Base-by-base conservation (phyloP, 2,329 filamentous ascomycete genomes). In the Pestalotiopsis sp. region DNA sequence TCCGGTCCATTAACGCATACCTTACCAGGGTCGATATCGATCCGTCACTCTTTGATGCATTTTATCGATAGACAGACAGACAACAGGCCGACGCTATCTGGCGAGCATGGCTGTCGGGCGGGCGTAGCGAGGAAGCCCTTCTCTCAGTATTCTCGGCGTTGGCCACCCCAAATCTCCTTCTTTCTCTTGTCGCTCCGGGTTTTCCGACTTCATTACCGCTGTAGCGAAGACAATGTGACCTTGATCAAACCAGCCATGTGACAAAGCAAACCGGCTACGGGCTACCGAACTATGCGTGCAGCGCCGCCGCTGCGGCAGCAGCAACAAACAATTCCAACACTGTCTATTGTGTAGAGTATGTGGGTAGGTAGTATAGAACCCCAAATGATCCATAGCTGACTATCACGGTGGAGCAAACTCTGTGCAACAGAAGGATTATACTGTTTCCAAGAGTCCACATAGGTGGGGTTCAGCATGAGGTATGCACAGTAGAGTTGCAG, bases 391-490 rank as follows among this genome's bases (percentile, higher is more conserved):
- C 45, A 52, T 52, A 52, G 6, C 45, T n/a, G 45, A n/a, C 45
- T 52, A 27, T 59, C 20, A n/a, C 23, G 14, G 57, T 59, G 57
- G 57, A 59, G 57, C 14, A 59, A 36, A 59, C 14, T 23, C 57
- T 27, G 23, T 27, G 57, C 23, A 59, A 36, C 57, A 59, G 57
- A 59, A 36, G 23, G 57, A 59, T 59, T 59, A 59, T 59, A 59
- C 57, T 59, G 27, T 59, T 59, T 36, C 57, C 57, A 59, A 36
- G 57, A 59, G 57, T 59, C 57, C 57, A 59, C 57, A 59, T 12
- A 20, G 17, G 57, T 59, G 57, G 57, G 45, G 57, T 59, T 23
- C 9, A 59, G 23, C 23, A 59, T 23, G 27, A 59, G 14, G 25
- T 36, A 59, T 20, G 23, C 20, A 59, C 11, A 23, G 23, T 27